These are phyloP conservation scores for Mucor irregularis DNA, from an alignment of 371 early-diverging fungal genomes.

Conservation along the genomic window DNA sequence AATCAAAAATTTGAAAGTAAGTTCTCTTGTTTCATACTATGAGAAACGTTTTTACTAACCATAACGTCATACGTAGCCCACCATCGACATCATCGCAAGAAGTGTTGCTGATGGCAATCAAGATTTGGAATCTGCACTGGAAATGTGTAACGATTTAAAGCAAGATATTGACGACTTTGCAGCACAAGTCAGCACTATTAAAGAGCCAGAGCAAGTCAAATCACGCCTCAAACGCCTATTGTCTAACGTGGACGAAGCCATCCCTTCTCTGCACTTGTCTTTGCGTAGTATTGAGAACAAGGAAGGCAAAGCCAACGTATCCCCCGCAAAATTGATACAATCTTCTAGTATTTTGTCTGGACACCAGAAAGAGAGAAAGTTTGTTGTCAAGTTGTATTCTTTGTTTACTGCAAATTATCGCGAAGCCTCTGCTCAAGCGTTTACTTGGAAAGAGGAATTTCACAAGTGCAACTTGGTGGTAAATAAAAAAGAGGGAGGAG, in stretches of 20 bases:
- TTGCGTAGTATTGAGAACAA: constrained; percentile 33
- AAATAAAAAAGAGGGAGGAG: not conserved
- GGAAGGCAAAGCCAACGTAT: constrained; percentile 5
- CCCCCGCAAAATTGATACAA: constrained; percentile 27
- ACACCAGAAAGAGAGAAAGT: constrained; percentile 4
- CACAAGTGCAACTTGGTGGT: constrained; percentile 39
- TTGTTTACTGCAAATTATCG: constrained; percentile 66
- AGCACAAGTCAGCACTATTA: constrained; percentile 17
- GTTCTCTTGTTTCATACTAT: too few relatives aligned
- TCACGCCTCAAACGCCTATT: constrained; percentile 49
- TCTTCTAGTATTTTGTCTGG: constrained; percentile 27
- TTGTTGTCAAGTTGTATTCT: constrained; percentile 59
- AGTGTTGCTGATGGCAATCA: constrained; percentile 68
- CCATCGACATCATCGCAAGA: constrained; percentile 70
- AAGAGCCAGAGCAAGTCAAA: constrained; percentile 29
- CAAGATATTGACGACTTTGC: constrained; percentile 58
- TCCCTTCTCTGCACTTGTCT: constrained; percentile 65
- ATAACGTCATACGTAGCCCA: constrained; percentile 42
- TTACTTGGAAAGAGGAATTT: constrained; percentile 82
- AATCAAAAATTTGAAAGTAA: constrained; percentile 48
- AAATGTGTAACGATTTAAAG: constrained; percentile 59
- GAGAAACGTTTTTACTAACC: not conserved
- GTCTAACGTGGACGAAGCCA: constrained; percentile 59
- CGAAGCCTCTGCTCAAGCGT: constrained; percentile 46
- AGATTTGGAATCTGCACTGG: constrained; percentile 62